Base-by-base conservation (phyloP, 345 rosid genomes). In the Durio zibethinus region DNA sequence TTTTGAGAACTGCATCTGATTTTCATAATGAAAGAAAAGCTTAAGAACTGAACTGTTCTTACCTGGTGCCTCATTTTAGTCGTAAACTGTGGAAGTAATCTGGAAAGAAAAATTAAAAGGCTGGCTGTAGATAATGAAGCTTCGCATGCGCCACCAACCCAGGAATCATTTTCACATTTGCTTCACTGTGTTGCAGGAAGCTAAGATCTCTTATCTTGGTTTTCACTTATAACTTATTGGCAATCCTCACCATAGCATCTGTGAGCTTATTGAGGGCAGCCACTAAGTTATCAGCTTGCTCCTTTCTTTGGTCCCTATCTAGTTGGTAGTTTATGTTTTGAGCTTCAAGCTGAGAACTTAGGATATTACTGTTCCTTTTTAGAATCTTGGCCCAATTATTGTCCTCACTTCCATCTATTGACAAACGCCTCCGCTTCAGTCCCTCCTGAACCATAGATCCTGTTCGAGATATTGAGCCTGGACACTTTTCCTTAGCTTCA, bases 281-380 rank as follows among this genome's bases (percentile, higher is more conserved):
- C n/a, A 79, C 76, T 73, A 85, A 11, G 75, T 72, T 76, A 65
- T 79, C 75, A 29, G 80, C 76, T 9, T 82, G 85, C 67, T 84
- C 81, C 76, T 82, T 85, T 81, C 83, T 80, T 80, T 83, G 88
- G 74, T 84, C 85, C 79, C 88, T 76, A 50, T 84, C 86, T 68
- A 81, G 81, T 73, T 83, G 91, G 59, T 59, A 80, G 62, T 80
- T 83, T 77, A 52, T 83, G 80, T 82, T 85, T 56, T 83, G 87
- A 33, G 85, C 86, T 83, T 86, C 85, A 21, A 86, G 87, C 74
- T 79, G 88, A 47, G 82, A 82, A 36, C 76, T 77, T 70, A 80
- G 70, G 82, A 83, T 81, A 64, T 60, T 85, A 27, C 50, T 80
- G 71, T 83, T 86, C 83, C 77, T 76, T 69, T 83, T 85, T 60